These are phyloP conservation scores for Pseudopyrenochaeta lycopersici DNA, from an alignment of 2,329 filamentous ascomycete genomes.

Conservation along the genomic window DNA sequence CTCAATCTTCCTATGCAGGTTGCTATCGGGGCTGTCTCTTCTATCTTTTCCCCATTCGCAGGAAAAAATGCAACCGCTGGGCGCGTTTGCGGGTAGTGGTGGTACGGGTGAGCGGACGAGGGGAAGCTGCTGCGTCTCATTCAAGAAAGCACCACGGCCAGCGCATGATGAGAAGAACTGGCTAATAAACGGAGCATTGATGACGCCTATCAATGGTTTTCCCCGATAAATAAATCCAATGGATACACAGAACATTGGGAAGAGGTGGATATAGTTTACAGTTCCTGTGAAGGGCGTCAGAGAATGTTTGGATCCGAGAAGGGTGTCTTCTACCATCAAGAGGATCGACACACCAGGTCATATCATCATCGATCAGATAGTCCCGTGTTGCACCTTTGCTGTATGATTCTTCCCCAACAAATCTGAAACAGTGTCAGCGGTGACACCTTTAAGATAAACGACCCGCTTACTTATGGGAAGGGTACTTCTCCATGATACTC, in stretches of 20 bases:
- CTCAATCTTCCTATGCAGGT: conserved; percentile 75
- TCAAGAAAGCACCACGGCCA: conserved; percentile 74
- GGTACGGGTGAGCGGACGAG: conserved; percentile 69
- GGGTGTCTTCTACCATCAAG: conserved; percentile 66
- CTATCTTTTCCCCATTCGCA: conserved; percentile 86
- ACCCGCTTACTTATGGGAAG: conserved; percentile 69
- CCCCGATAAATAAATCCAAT: conserved; percentile 72
- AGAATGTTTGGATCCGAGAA: not conserved
- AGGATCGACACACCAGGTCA: conserved; percentile 81
- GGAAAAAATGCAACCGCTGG: conserved; percentile 74
- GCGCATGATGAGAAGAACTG: conserved; percentile 74
- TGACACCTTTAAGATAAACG: not conserved
- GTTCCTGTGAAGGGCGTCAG: conserved; percentile 58
- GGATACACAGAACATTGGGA: conserved; percentile 83
- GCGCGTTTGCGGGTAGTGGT: conserved; percentile 70
- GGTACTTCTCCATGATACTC: conserved; percentile 68
- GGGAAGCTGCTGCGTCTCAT: conserved; percentile 70
- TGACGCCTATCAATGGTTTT: conserved; percentile 72
- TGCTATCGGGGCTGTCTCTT: conserved; percentile 70
- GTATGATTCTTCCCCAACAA: conserved; percentile 81
- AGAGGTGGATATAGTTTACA: conserved; percentile 82
- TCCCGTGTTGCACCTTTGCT: conserved; percentile 71
- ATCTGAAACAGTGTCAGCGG: conserved; percentile 56
- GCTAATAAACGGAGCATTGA: conserved; percentile 74
- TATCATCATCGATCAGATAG: conserved; percentile 70